Base-by-base conservation (phyloP, 139 green algal species). In the Microglena sp. region DNA sequence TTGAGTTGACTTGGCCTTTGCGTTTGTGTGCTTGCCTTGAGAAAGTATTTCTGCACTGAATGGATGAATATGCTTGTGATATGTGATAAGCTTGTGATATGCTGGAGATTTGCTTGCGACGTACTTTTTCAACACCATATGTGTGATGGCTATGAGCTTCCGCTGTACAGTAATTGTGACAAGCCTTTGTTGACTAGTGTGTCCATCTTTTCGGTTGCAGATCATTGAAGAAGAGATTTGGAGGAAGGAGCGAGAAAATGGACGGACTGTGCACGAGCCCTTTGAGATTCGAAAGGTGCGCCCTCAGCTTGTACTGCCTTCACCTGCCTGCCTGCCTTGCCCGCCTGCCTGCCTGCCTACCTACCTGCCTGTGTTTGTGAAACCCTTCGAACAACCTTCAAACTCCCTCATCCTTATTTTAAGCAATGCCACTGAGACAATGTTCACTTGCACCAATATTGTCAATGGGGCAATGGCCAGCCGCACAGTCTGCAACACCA, bases 221-320 rank as follows among this genome's bases (percentile, higher is more conserved):
- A 33, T 79, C 22, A 40, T 79, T 7, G 67, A 79, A 36, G 73
- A 79, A 50, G 73, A 79, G 50, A 53, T 79, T 22, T 79, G 71
- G 62, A 36, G 70, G 33, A 79, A 79, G 73, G 57, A 73, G 57
- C 73, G 70, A 15, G 53, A 30, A 15, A 72, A 72, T 29, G 73
- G 72, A 3, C 63, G 73, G 2, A 56, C 61, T 1, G 67, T 69
- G 57, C 63, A 79, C 43, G 73, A 79, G 63, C 35, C 55, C 15
- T 75, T 79, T 67, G 73, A 79, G 73, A 66, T 69, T 30, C 64
- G 70, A 26, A 43, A 68, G 30, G 63, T 71, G 45, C n/a, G n/a
- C n/a, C n/a, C n/a, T n/a, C n/a, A n/a, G n/a, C n/a, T n/a, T n/a
- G n/a, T n/a, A n/a, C n/a, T n/a, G n/a, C n/a, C n/a, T n/a, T n/a